Conservation (phyloP, 768 basidiomycete species). For the Russula virescens region DNA sequence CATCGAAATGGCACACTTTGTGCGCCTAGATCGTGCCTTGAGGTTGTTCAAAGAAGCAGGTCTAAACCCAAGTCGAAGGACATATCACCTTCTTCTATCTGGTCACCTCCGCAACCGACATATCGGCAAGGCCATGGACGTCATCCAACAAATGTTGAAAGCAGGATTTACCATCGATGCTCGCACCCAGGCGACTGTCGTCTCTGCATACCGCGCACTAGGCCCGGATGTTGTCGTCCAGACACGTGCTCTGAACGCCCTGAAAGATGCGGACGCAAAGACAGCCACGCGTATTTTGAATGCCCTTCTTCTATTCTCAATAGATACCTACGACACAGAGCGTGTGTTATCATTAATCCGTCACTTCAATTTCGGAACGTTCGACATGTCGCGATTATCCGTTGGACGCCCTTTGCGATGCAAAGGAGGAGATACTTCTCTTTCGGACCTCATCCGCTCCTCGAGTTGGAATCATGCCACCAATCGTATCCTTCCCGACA, state of each 20-base stretch:
- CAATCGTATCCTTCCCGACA: constrained; percentile 16
- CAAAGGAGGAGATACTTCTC: constrained; percentile 10
- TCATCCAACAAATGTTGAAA: constrained; percentile 50
- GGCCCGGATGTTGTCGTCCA: constrained; percentile 55
- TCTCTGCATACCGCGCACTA: constrained; percentile 51
- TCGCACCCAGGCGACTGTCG: constrained; percentile 55
- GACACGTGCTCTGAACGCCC: constrained; percentile 41
- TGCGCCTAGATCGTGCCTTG: constrained; percentile 41
- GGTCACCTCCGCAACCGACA: constrained; percentile 67
- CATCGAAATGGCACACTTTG: constrained; percentile 44
- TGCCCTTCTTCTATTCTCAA: constrained; percentile 54
- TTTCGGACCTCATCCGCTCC: constrained; percentile 5
- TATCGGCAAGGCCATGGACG: constrained; percentile 47
- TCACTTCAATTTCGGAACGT: constrained; percentile 36
- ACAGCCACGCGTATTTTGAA: constrained; percentile 58
- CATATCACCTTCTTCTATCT: constrained; percentile 63
- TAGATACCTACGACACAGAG: constrained; percentile 49
- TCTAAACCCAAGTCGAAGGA: constrained; percentile 50
- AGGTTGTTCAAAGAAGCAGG: constrained; percentile 44
- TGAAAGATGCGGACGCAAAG: constrained; percentile 38
- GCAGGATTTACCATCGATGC: constrained; percentile 50
- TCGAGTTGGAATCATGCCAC: neutral
- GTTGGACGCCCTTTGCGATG: neutral
- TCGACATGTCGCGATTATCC: constrained; percentile 9
- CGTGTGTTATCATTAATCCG: constrained; percentile 45